These are phyloP conservation scores for Lanmaoa pseudosensibilis DNA, from an alignment of 768 basidiomycete species.

Conservation along the genomic window DNA sequence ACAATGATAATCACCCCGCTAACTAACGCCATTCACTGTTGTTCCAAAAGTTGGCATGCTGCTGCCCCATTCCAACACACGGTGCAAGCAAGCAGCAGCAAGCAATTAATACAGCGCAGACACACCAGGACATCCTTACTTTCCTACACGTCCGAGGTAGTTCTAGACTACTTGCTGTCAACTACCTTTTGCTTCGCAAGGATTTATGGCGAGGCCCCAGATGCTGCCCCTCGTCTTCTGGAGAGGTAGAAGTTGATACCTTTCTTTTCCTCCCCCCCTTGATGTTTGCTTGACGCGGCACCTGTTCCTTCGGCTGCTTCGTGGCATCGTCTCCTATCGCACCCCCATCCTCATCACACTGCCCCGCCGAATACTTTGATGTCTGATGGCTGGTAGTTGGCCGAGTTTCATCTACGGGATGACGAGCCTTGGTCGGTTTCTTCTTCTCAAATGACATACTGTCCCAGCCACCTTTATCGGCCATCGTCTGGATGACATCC, in stretches of 20 bases:
- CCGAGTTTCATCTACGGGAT: background rate
- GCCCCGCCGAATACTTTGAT: background rate
- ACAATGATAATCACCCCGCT: background rate
- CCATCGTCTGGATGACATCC: conserved; percentile 57
- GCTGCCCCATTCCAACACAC: background rate
- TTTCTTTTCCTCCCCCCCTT: conserved; percentile 28
- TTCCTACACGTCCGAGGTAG: background rate
- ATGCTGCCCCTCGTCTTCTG: conserved; percentile 3
- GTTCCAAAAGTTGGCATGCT: too few species aligned
- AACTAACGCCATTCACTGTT: background rate
- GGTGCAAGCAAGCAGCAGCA: background rate
- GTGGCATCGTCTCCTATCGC: conserved; percentile 3
- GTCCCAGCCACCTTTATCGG: conserved; percentile 80
- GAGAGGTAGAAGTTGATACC: background rate
- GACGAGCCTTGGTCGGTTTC: conserved; percentile 20
- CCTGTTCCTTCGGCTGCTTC: background rate
- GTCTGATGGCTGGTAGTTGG: background rate
- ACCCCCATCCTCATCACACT: conserved; percentile 2
- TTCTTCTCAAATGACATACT: conserved; percentile 42
- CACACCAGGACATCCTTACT: background rate
- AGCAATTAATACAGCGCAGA: background rate
- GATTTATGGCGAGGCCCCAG: conserved; percentile 21
- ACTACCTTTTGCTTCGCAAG: conserved; percentile 18
- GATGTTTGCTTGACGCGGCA: background rate
- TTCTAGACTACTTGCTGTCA: background rate